Conservation (phyloP, 1,284 basidiomycete genomes). For the Cryptococcus jaspeensis region DNA sequence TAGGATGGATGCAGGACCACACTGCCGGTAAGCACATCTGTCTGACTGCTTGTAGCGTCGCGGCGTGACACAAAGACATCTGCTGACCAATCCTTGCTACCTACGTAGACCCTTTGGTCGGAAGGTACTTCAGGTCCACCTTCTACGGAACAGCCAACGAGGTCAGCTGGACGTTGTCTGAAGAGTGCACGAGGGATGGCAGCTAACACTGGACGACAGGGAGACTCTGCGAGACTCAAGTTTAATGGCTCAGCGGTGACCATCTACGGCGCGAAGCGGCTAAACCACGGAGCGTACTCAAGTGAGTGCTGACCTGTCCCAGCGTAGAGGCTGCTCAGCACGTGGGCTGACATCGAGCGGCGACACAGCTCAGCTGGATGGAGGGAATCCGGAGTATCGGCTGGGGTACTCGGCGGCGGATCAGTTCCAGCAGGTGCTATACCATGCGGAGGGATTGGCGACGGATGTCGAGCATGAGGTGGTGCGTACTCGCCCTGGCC, state of each 20-base stretch:
- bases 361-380: slow-evolving; percentile 16
- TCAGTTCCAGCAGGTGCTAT: slow-evolving; percentile 15
- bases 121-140: slow-evolving; percentile 15
- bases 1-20: slow-evolving; percentile 16
- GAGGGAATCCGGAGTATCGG: slow-evolving; percentile 5
- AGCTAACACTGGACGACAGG: neutral
- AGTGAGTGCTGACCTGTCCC: slow-evolving; percentile 1
- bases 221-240: slow-evolving; percentile 20
- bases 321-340: too few species aligned
- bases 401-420: slow-evolving; percentile 3
- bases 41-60: too few species aligned
- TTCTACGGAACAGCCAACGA: slow-evolving; percentile 20
- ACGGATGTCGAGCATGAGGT: slow-evolving; percentile 18
- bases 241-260: slow-evolving; percentile 34
- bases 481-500: slow-evolving; percentile 11
- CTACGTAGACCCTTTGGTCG: neutral
- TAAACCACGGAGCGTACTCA: slow-evolving; percentile 26
- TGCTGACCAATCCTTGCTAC: neutral
- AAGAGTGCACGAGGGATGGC: too few species aligned
- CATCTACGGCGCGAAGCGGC: slow-evolving; percentile 23
- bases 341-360: too few species aligned
- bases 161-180: neutral
- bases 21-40: slow-evolving; percentile 3
- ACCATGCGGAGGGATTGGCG: slow-evolving; percentile 7
- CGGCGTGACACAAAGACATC: too few species aligned